Base-by-base conservation (phyloP, 495 filamentous ascomycete genomes). In the Neurospora sp. region DNA sequence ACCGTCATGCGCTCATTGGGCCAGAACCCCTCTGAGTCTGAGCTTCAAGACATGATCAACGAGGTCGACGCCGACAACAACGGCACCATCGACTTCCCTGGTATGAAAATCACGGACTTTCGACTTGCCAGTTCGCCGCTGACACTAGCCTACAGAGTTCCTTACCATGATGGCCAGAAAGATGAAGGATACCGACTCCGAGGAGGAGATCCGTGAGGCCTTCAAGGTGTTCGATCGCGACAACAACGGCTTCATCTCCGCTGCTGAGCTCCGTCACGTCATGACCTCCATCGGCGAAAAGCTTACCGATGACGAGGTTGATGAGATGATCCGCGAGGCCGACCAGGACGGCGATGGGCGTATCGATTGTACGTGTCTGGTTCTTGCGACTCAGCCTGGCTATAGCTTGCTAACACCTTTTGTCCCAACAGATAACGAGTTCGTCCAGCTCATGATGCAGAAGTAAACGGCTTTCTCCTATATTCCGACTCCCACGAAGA, bases 381-480 rank as follows among this genome's bases (percentile, higher is more conserved):
- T 78, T 23, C 10, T 72, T 73, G 39, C 23, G 31, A 38, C 23
- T 16, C 39, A 41, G 71, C 44, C 40, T 4, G 5, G 49, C 39
- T 72, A 31, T n/a, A 44, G 7, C 3, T 42, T 39, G 72, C 86
- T 89, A 78, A 89, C 79, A 10, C 2, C 18, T 20, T 20, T 31
- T 9, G 6, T 35, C 54, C 49, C 23, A 41, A 46, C 81, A 99
- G 96, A 99, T 86, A 98, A 99, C 88, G 96, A 99, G 87, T 99
- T 99, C 83, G 96, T 99, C 78, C 96, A 99, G 87, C 91, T 99
- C 81, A 99, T 99, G 96, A 98, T 99, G 95, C 96, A 99, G 90
- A 99, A 99, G 88, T 98, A 93, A 88, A 60, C 70, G 71, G 11
- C 39, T 62, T 74, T 54, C 44, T 41, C 16, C 70, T 37, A 39